A percentile compares a stretch with the other conserved stretches of the same genome.
Evolutionary conservation across 352 stramenopile genomes (phyloP).

Genomic region (Phytophthora quininea): DNA sequence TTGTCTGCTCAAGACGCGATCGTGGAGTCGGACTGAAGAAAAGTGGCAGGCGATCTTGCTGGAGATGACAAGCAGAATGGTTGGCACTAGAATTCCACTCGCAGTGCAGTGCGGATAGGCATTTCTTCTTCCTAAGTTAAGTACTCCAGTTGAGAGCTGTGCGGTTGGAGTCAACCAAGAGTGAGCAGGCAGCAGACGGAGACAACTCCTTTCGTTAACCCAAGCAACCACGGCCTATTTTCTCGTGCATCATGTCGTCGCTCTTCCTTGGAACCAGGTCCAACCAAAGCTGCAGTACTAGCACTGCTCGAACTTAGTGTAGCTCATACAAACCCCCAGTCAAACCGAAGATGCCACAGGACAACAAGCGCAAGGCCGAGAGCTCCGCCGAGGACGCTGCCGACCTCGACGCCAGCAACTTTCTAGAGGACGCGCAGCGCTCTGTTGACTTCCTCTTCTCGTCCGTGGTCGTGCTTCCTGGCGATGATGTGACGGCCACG

Average conservation of each 20-base stretch:
- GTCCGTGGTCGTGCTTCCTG: slow-evolving; percentile 68
- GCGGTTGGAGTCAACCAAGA: background rate
- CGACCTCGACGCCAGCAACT: slow-evolving; percentile 54
- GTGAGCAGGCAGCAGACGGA: background rate
- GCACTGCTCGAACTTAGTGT: slow-evolving; percentile 36
- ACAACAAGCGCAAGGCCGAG: slow-evolving; percentile 56
- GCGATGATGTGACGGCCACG: slow-evolving; percentile 78
- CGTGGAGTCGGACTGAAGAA: slow-evolving; percentile 9
- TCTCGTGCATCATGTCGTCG: no score
- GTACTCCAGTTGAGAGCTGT: slow-evolving; percentile 30
- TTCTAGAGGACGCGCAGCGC: slow-evolving; percentile 77
- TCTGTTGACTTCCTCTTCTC: slow-evolving; percentile 84
- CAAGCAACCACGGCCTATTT: no score
- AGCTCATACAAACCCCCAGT: slow-evolving; percentile 17
- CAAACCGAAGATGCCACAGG: slow-evolving; percentile 41
- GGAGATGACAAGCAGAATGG: slow-evolving; percentile 6
- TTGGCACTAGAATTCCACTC: slow-evolving; percentile 21
- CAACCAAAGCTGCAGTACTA: slow-evolving; percentile 26
- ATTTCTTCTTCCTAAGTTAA: slow-evolving; percentile 47
- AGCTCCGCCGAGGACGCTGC: slow-evolving; percentile 28
- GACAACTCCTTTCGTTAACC: no score
- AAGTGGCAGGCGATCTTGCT: no score
- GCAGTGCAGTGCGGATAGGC: slow-evolving; percentile 22
- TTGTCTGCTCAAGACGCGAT: slow-evolving; percentile 4
- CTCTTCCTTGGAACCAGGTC: background rate